A percentile compares a stretch with the other conserved stretches of the same genome.
These are phyloP conservation scores for Tylopilus vinaceipallidus DNA, from an alignment of 768 basidiomycete genomes.

Conservation along the genomic window DNA sequence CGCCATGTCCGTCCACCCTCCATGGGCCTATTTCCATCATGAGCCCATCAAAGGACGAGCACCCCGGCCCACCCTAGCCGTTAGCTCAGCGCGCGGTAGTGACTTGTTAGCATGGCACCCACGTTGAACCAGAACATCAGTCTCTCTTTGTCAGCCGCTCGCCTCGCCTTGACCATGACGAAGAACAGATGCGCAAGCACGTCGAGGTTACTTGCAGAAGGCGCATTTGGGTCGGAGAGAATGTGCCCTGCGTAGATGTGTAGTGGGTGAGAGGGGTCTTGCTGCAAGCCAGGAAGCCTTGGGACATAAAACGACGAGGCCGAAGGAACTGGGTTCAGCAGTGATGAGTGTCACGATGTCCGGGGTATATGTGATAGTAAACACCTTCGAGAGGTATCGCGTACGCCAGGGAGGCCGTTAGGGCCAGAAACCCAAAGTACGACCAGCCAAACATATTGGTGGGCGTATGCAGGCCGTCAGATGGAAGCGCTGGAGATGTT, in stretches of 20 bases:
- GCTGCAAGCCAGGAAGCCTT: slow-evolving; percentile 70
- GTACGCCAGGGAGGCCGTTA: slow-evolving; percentile 6
- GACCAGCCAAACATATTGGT: slow-evolving; percentile 13
- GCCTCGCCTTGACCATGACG: slow-evolving; percentile 83
- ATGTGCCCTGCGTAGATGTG: slow-evolving; percentile 84
- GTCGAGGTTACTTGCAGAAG: slow-evolving; percentile 49
- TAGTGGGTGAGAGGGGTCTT: slow-evolving; percentile 68
- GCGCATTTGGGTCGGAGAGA: slow-evolving; percentile 66
- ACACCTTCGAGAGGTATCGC: slow-evolving; percentile 43
- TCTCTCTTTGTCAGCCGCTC: slow-evolving; percentile 85
- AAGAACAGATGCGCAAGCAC: slow-evolving; percentile 84
- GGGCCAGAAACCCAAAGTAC: slow-evolving; percentile 15
- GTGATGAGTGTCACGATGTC: background rate
- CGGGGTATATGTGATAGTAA: slow-evolving; percentile 1
- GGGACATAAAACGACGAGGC: slow-evolving; percentile 85
- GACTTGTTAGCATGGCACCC: slow-evolving; percentile 21
- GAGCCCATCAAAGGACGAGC: slow-evolving; percentile 94
- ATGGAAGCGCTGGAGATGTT: background rate
- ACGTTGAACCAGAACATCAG: slow-evolving; percentile 98
- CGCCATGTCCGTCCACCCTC: slow-evolving; percentile 69
- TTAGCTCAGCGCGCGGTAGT: no score
- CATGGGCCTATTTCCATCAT: slow-evolving; percentile 99
- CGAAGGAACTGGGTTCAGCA: slow-evolving; percentile 53
- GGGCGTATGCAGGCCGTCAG: slow-evolving; percentile 2
- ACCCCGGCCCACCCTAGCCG: slow-evolving; percentile 90